These are phyloP conservation scores for Boechera divaricarpa DNA, from an alignment of 345 rosid genomes.

Conservation along the genomic window DNA sequence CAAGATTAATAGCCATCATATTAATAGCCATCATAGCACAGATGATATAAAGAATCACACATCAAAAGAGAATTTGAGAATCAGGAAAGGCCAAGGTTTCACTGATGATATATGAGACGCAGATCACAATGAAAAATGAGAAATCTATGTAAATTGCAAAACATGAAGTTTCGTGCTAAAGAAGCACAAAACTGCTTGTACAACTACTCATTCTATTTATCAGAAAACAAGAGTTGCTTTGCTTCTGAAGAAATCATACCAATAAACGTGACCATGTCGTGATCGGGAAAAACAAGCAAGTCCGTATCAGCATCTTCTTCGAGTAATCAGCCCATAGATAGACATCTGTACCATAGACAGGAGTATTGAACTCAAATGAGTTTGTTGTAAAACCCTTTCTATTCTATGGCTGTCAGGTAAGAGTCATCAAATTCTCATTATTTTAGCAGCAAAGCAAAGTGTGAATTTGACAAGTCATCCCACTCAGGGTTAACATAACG, in stretches of 20 bases:
- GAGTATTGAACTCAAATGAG: neutral
- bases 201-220: neutral
- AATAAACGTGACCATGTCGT: slow-evolving; percentile 71
- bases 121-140: neutral
- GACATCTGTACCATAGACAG: slow-evolving; percentile 60
- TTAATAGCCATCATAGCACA: neutral
- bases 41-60: neutral
- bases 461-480: slow-evolving; percentile 3
- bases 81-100: neutral
- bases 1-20: neutral
- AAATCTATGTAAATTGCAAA: neutral
- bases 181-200: neutral
- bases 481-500: neutral
- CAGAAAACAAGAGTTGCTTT: neutral
- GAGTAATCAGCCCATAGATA: slow-evolving; percentile 83
- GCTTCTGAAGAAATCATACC: slow-evolving; percentile 52
- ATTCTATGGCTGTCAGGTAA: neutral
- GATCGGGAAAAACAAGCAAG: slow-evolving; percentile 88
- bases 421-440: slow-evolving; percentile 8
- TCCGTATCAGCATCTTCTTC: slow-evolving; percentile 78
- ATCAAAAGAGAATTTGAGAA: neutral
- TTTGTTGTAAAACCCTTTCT: neutral
- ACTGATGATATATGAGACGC: neutral
- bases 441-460: slow-evolving; percentile 6
- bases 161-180: neutral